A percentile compares a stretch with the other conserved stretches of the same genome.
phyloP scores from a whole-genome alignment of 2,329 filamentous ascomycete species.

The Zymoseptoria ardabiliae region DNA sequence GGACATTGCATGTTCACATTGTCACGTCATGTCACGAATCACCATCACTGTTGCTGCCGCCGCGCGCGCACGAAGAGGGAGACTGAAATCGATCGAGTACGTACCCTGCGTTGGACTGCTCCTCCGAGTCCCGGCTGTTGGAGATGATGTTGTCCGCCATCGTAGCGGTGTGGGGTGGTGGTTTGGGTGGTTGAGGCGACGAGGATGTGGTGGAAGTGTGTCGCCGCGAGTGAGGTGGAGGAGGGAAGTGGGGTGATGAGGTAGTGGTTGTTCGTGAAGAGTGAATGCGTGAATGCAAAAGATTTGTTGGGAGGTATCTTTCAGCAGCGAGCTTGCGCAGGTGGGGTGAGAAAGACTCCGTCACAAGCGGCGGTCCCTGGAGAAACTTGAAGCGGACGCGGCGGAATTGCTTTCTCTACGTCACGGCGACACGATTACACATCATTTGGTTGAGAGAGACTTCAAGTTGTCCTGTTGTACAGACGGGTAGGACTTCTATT shows the following conservation, averaged over 20 bases:
- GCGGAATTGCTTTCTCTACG: not conserved
- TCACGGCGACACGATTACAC: not conserved
- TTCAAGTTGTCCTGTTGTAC: too few relatives aligned
- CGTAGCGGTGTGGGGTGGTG: conserved; percentile 7
- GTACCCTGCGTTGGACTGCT: conserved; percentile 42
- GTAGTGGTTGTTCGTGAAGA: not conserved
- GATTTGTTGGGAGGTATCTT: not conserved
- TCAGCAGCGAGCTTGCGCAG: not conserved
- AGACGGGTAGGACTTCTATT: too few relatives aligned
- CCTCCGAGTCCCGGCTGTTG: conserved; percentile 29
- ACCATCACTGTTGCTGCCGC: not conserved
- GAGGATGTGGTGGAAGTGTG: not conserved
- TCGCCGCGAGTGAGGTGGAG: not conserved
- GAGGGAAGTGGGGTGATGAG: conserved; percentile 1
- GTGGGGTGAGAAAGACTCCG: not conserved
- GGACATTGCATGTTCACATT: not conserved
- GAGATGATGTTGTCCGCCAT: conserved; percentile 45
- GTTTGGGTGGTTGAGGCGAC: not conserved
- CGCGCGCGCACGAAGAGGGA: not conserved
- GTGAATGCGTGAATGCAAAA: not conserved
- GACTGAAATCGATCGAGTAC: conserved; percentile 15
- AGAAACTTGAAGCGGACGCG: not conserved
- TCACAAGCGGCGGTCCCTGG: not conserved
- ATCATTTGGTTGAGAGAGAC: not conserved
- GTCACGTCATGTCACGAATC: not conserved